Conservation (phyloP, 2,329 filamentous ascomycete genomes). For the Alternaria sp. region DNA sequence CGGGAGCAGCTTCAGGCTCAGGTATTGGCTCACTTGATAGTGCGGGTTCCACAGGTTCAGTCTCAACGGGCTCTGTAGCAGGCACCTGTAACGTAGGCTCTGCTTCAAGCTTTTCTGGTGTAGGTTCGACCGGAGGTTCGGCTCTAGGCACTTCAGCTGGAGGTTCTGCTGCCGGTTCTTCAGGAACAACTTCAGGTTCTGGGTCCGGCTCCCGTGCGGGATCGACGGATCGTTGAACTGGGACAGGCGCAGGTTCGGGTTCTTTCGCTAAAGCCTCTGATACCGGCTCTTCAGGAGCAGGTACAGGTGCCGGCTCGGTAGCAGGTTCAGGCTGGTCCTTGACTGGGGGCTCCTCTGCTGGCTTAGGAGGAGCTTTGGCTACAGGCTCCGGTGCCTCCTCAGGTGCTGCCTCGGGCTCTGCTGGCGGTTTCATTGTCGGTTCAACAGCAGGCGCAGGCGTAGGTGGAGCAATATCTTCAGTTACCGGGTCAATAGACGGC, state of each 20-base stretch:
- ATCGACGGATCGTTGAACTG: not conserved
- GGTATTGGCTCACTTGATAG: not conserved
- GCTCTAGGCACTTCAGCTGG: constrained; percentile 4
- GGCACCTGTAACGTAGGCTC: constrained; percentile 12
- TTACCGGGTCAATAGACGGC: constrained; percentile 1
- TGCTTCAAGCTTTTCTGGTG: not conserved
- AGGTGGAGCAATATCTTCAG: not conserved
- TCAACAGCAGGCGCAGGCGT: not conserved
- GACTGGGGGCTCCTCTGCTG: not conserved
- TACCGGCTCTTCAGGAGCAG: constrained; percentile 12
- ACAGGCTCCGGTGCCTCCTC: not conserved
- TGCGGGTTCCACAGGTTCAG: constrained; percentile 6
- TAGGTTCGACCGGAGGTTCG: not conserved
- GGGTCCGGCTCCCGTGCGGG: not conserved
- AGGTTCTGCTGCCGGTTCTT: not conserved
- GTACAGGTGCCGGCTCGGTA: constrained; percentile 11
- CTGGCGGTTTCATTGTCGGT: not conserved
- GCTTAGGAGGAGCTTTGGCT: not conserved
- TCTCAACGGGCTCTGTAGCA: constrained; percentile 7
- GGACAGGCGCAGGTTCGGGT: not conserved
- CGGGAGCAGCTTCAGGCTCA: not conserved
- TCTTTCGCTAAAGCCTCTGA: constrained; percentile 9
- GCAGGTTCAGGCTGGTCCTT: constrained; percentile 11
- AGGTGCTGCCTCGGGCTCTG: not conserved
- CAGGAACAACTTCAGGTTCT: not conserved